Evolutionary conservation across 306 rosid genomes (phyloP).

Genomic region (Pueraria montana): DNA sequence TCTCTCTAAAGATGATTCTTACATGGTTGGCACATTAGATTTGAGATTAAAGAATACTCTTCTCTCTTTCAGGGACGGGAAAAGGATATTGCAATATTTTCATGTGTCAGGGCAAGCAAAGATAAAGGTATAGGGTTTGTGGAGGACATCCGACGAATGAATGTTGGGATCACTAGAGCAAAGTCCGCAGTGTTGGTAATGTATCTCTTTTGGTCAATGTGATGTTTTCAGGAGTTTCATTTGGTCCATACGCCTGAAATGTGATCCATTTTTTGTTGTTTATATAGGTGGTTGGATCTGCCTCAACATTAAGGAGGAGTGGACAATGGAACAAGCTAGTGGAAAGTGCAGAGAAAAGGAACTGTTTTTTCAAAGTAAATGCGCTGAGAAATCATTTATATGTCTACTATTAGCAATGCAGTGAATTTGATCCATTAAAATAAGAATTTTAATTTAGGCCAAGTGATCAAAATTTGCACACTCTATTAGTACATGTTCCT

Average conservation of each 20-base stretch:
- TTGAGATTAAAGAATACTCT: slow-evolving; percentile 31
- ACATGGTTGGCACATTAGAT: slow-evolving; percentile 18
- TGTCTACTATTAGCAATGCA: slow-evolving; percentile 26
- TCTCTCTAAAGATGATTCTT: slow-evolving; percentile 22
- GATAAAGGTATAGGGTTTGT: slow-evolving; percentile 80
- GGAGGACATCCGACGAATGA: slow-evolving; percentile 84
- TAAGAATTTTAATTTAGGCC: slow-evolving; percentile 1
- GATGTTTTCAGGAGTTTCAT: slow-evolving; percentile 38
- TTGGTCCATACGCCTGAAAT: slow-evolving; percentile 20
- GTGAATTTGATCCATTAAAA: slow-evolving; percentile 18
- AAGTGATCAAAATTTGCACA: slow-evolving; percentile 3
- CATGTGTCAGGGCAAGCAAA: slow-evolving; percentile 91
- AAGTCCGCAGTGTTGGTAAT: slow-evolving; percentile 89
- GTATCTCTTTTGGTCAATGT: slow-evolving; percentile 32
- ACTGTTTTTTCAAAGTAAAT: slow-evolving; percentile 69
- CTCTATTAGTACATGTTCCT: background rate
- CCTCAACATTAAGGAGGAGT: slow-evolving; percentile 77
- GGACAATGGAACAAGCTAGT: slow-evolving; percentile 85
- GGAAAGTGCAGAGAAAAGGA: slow-evolving; percentile 81
- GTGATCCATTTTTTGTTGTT: slow-evolving; percentile 36
- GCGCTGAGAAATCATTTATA: slow-evolving; percentile 30
- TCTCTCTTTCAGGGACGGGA: slow-evolving; percentile 80
- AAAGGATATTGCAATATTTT: slow-evolving; percentile 89
- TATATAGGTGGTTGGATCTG: slow-evolving; percentile 90
- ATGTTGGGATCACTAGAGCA: slow-evolving; percentile 96